phyloP scores from a whole-genome alignment of 2,329 filamentous ascomycete species.

The Drechslerella dactyloides region DNA sequence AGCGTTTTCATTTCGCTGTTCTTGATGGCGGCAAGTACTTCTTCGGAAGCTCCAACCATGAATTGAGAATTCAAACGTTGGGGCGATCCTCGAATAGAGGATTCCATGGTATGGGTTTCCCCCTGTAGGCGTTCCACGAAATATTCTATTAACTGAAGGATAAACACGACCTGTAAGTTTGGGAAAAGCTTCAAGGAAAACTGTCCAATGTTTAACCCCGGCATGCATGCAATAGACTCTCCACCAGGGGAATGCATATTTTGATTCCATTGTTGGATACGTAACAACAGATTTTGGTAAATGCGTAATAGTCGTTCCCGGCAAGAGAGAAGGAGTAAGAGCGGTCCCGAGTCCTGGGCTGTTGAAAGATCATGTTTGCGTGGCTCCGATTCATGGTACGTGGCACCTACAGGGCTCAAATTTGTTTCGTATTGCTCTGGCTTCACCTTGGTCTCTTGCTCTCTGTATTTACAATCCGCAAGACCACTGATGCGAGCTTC shows the following conservation, averaged over 20 bases:
- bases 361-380: neutral
- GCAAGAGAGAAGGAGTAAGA: constrained; percentile 11
- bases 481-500: neutral
- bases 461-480: neutral
- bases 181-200: neutral
- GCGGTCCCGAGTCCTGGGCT: neutral
- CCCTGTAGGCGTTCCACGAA: constrained; percentile 4
- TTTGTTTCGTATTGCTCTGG: neutral
- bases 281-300: constrained; percentile 1
- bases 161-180: neutral
- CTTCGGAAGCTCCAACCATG: neutral
- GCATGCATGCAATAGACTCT: neutral
- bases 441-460: neutral
- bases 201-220: constrained; percentile 3
- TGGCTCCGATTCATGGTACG: neutral
- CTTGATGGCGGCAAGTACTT: neutral
- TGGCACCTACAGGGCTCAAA: neutral
- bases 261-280: neutral
- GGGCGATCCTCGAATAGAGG: neutral
- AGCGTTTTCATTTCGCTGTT: neutral
- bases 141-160: constrained; percentile 11
- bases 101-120: neutral
- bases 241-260: neutral
- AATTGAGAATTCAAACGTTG: neutral
- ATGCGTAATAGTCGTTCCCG: constrained; percentile 4